These are phyloP conservation scores for Fallopia convolvulus DNA, from an alignment of 148 eudicot genomes.

Conservation along the genomic window DNA sequence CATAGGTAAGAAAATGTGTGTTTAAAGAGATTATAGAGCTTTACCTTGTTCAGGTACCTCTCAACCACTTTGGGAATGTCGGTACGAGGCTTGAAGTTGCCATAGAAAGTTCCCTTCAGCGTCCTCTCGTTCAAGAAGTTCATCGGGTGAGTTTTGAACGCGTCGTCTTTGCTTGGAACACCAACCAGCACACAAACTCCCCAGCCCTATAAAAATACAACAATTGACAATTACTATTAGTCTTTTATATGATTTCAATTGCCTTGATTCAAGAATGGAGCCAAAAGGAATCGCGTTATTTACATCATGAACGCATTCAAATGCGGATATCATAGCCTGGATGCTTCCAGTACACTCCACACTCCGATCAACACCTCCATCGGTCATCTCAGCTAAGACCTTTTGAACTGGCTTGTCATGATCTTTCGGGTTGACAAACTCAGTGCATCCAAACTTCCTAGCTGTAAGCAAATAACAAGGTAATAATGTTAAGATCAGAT, in stretches of 20 bases:
- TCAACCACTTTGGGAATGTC: slow-evolving; percentile 48
- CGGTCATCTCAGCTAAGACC: slow-evolving; percentile 39
- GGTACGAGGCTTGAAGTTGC: slow-evolving; percentile 42
- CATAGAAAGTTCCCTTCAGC: slow-evolving; percentile 50
- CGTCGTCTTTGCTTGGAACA: slow-evolving; percentile 49
- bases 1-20: background rate
- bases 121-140: slow-evolving; percentile 46
- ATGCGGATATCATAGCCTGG: slow-evolving; percentile 56
- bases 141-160: slow-evolving; percentile 41
- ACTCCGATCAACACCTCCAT: slow-evolving; percentile 51
- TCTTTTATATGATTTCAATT: background rate
- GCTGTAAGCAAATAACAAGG: slow-evolving; percentile 22
- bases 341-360: slow-evolving; percentile 51
- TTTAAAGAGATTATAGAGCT: background rate
- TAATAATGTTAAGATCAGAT: background rate
- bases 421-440: slow-evolving; percentile 47
- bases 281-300: background rate
- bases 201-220: slow-evolving; percentile 38
- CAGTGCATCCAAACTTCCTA: slow-evolving; percentile 45
- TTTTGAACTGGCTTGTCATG: slow-evolving; percentile 36
- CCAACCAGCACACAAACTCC: slow-evolving; percentile 58
- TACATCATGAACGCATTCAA: slow-evolving; percentile 57
- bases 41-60: slow-evolving; percentile 53
- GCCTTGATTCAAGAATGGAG: background rate
- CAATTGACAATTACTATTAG: background rate